Base-by-base conservation (phyloP, 1,139 yeast species). In the Kodamaea suecica region DNA sequence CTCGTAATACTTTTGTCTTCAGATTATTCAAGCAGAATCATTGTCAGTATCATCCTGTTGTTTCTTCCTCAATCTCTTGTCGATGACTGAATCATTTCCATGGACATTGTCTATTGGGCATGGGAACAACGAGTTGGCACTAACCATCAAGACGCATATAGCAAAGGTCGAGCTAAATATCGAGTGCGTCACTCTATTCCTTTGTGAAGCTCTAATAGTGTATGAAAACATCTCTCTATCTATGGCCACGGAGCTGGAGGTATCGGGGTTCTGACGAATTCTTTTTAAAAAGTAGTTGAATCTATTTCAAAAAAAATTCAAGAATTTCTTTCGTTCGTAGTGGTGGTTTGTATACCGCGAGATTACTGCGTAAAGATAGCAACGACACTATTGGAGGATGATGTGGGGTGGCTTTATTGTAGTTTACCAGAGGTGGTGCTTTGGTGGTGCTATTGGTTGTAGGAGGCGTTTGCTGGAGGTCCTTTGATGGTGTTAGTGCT, bases 91-190 rank as follows among this genome's bases (percentile, higher is more conserved):
- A 24, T 69, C 76, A 44, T 69, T 69, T 7, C 68, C 69, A 42
- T 65, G 69, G 10, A 64, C 66, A 31, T 51, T 50, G 45, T 78
- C 82, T 14, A 80, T 81, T 1, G 94, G 94, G 60, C 94, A 84
- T n/a, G 88, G 88, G 33, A 84, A 57, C 11, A 80, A 47, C 12
- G 82, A 76, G 47, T 84, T 83, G 9, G 85, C 82, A 2, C 83
- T 78, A 9, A 84, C 92, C 35, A 85, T 63, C 36, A 79, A 63
- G 42, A 83, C 74, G 31, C 92, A 83, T 20, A 84, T 78, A 23
- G 83, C 73, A 48, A 82, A 81, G 0, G 92, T 83, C n/a, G 88
- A 77, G 21, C 82, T 76, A 59, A 84, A 84, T 40, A 83, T 68
- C 17, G 87, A 80, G 38, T 76, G 73, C 20, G 87, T 80, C 38